Evolutionary conservation across 768 basidiomycete species (phyloP).

Genomic region (Rickenella mellea): DNA sequence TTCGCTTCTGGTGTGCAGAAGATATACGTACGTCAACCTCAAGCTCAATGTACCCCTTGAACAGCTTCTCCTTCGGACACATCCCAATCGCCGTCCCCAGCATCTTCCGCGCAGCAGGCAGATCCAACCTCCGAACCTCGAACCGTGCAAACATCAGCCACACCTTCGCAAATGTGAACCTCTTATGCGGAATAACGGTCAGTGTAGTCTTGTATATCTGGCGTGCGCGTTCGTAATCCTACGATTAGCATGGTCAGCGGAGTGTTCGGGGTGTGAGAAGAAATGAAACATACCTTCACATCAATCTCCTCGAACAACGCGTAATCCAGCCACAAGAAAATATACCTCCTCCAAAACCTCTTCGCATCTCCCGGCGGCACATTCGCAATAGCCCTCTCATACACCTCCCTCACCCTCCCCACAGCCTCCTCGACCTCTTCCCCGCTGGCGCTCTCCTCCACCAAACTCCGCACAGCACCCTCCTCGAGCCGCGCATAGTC

Average conservation of each 20-base stretch:
- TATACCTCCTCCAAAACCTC: slow-evolving; percentile 82
- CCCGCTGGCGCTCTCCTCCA: slow-evolving; percentile 61
- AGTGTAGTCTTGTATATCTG: slow-evolving; percentile 91
- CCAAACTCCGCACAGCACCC: slow-evolving; percentile 67
- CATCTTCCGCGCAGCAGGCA: slow-evolving; percentile 79
- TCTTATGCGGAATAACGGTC: slow-evolving; percentile 86
- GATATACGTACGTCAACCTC: slow-evolving; percentile 70
- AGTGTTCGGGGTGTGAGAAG: neutral
- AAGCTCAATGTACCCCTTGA: slow-evolving; percentile 95
- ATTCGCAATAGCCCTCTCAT: slow-evolving; percentile 91
- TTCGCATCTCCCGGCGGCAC: slow-evolving; percentile 93
- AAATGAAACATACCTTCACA: slow-evolving; percentile 52
- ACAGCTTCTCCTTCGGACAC: slow-evolving; percentile 91
- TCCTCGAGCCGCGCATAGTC: slow-evolving; percentile 93
- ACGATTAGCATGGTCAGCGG: slow-evolving; percentile 1
- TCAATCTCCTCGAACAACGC: slow-evolving; percentile 96
- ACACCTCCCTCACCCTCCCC: slow-evolving; percentile 79
- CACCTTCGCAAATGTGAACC: slow-evolving; percentile 95
- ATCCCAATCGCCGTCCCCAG: slow-evolving; percentile 88
- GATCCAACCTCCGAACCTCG: slow-evolving; percentile 75
- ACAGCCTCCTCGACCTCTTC: slow-evolving; percentile 59
- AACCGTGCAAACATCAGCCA: slow-evolving; percentile 88
- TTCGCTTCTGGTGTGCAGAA: neutral
- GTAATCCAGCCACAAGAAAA: slow-evolving; percentile 92
- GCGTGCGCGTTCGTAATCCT: slow-evolving; percentile 80